A percentile compares a stretch with the other conserved stretches of the same genome.
phyloP scores from a whole-genome alignment of 2,329 filamentous ascomycete species.

The Colletotrichum costaricense region DNA sequence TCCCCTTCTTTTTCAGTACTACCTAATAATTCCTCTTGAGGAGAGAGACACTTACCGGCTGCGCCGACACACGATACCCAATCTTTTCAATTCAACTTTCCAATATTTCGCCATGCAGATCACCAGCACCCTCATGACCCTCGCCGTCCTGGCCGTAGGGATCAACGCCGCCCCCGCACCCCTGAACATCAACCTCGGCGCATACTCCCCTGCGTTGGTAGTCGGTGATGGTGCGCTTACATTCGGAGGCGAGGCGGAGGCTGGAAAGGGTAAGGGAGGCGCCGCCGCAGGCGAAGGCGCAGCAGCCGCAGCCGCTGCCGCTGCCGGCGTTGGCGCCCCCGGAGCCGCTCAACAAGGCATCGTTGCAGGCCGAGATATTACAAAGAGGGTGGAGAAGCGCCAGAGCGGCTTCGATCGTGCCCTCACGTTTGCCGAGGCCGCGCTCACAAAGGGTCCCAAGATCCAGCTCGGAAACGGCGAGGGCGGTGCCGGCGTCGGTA shows the following conservation, averaged over 20 bases:
- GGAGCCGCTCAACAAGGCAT: constrained; percentile 1
- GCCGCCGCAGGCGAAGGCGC: neutral
- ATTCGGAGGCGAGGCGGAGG: constrained; percentile 48
- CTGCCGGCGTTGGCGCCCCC: neutral
- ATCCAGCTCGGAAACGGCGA: constrained; percentile 54
- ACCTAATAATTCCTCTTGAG: constrained; percentile 24
- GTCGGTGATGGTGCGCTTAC: constrained; percentile 57
- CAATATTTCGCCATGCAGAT: constrained; percentile 26
- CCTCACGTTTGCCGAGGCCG: constrained; percentile 51
- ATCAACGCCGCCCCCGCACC: constrained; percentile 45
- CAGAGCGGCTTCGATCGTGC: constrained; percentile 54
- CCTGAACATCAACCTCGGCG: constrained; percentile 49
- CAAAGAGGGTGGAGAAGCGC: constrained; percentile 45
- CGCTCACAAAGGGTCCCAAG: constrained; percentile 51
- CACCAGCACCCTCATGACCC: constrained; percentile 33
- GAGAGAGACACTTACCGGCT: constrained; percentile 22
- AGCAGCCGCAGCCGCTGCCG: constrained; percentile 21
- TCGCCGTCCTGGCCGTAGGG: constrained; percentile 42
- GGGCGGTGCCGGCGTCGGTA: constrained; percentile 52
- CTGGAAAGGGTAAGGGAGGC: constrained; percentile 1
- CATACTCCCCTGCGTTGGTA: constrained; percentile 48
- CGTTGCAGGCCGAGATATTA: neutral
- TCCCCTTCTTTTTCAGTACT: neutral
- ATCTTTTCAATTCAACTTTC: neutral
- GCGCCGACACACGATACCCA: constrained; percentile 21